Base-by-base conservation (phyloP, 2,329 filamentous ascomycete species). In the Aspergillus tamarii region DNA sequence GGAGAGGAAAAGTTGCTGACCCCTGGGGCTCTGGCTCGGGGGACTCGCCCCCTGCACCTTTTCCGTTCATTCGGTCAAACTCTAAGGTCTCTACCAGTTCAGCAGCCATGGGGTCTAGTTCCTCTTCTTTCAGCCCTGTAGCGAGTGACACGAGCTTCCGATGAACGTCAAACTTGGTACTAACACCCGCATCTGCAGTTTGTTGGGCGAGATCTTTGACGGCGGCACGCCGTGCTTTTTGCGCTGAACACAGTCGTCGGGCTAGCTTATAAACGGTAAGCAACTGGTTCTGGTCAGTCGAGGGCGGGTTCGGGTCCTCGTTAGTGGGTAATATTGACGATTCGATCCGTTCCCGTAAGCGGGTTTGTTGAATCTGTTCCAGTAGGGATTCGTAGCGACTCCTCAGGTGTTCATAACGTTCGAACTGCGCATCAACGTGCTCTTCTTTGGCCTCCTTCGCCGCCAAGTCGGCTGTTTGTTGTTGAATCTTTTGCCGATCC, bases 111-210 rank as follows among this genome's bases (percentile, higher is more conserved):
- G 76, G 78, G 62, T 83, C 81, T 11, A 83, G 71, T 23, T 82
- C 80, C 57, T 82, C 80, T 66, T 83, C 81, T 63, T 79, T 80
- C 23, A 83, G 70, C 0, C 80, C 80, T 0, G 81, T 83, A 14
- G 81, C 81, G 54, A 83, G 74, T 56, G 80, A 75, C 19, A 83
- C 81, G 6, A 83, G 73, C 65, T 78, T 82, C 52, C 81, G 77
- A 66, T 82, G 80, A 65, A 82, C 80, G 59, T 81, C 80, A 23
- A 82, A 76, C 60, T 79, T 81, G 52, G 80, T 80, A 66, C 79
- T 79, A 23, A 80, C 78, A 16, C 81, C 81, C 1, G 80, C 80
- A 66, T 82, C 80, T 8, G 76, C 76, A 32, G 79, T 81, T 64
- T 82, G 80, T 59, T 79, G 78, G 30, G 77, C 73, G 23, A 83